These are phyloP conservation scores for Herpotrichia juniperi DNA, from an alignment of 2,329 filamentous ascomycete species.

Conservation along the genomic window DNA sequence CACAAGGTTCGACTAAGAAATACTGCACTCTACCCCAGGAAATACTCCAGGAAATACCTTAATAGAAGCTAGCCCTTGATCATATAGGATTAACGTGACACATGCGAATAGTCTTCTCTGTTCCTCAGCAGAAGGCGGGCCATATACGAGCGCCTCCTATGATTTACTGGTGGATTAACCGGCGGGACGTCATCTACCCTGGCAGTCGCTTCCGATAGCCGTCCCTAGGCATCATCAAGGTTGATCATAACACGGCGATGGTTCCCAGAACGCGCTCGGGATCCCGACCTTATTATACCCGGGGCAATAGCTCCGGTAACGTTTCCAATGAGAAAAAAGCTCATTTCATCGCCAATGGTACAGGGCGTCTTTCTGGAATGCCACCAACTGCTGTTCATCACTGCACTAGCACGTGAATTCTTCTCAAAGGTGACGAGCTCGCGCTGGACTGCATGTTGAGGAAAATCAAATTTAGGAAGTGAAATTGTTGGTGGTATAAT, in stretches of 20 bases:
- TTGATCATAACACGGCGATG: background rate
- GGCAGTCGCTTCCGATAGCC: background rate
- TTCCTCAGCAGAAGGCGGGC: background rate
- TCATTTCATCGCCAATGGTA: background rate
- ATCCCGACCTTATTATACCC: constrained; percentile 1
- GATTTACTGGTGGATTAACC: background rate
- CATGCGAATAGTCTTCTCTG: background rate
- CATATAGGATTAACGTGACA: constrained; percentile 1
- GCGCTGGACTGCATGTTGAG: background rate
- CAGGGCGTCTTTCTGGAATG: background rate
- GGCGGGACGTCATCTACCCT: background rate
- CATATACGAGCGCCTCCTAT: background rate
- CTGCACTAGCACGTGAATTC: background rate
- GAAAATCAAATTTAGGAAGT: background rate
- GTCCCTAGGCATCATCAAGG: background rate
- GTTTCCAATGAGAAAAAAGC: background rate
- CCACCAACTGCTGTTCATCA: background rate
- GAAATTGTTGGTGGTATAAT: background rate
- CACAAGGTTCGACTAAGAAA: background rate
- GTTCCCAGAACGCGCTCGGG: background rate
- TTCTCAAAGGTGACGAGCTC: background rate
- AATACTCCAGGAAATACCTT: background rate
- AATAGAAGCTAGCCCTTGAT: background rate
- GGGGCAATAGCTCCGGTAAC: background rate
- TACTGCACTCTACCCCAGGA: background rate